Evolutionary conservation across 2,329 filamentous ascomycete genomes (phyloP).

Genomic region (Colletotrichum noveboracense): DNA sequence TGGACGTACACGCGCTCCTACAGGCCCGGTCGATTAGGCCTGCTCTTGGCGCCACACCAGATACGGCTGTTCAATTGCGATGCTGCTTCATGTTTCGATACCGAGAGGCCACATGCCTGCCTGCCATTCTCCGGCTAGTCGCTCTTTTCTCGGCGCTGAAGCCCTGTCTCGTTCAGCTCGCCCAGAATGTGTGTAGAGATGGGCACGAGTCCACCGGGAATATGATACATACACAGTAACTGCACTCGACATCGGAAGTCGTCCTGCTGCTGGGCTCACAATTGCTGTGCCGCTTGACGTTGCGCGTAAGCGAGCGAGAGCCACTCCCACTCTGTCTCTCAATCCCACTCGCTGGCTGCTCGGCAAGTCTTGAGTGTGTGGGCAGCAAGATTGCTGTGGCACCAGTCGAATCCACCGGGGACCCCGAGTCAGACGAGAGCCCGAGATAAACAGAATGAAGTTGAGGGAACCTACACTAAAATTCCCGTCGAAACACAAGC

Average conservation of each 20-base stretch:
- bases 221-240: not conserved
- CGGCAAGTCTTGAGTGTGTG: slow-evolving; percentile 16
- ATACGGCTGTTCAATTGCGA: slow-evolving; percentile 3
- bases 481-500: not conserved
- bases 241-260: not conserved
- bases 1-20: slow-evolving; percentile 3
- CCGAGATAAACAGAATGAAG: slow-evolving; percentile 11
- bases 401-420: slow-evolving; percentile 17
- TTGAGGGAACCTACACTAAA: slow-evolving; percentile 15
- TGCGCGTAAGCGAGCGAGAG: not conserved
- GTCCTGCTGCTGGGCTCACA: not conserved
- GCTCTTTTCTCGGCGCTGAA: not conserved
- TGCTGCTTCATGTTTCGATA: not conserved
- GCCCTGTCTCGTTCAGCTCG: not conserved
- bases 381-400: slow-evolving; percentile 19
- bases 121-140: not conserved
- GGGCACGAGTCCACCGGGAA: not conserved
- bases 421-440: slow-evolving; percentile 16
- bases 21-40: not conserved
- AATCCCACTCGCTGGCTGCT: not conserved
- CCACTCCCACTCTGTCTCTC: not conserved
- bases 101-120: slow-evolving; percentile 2
- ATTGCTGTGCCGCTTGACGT: not conserved
- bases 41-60: slow-evolving; percentile 14
- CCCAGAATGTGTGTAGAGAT: not conserved